Evolutionary conservation across 371 early-diverging fungal genomes (phyloP).

Genomic region (Mortierella sp.): DNA sequence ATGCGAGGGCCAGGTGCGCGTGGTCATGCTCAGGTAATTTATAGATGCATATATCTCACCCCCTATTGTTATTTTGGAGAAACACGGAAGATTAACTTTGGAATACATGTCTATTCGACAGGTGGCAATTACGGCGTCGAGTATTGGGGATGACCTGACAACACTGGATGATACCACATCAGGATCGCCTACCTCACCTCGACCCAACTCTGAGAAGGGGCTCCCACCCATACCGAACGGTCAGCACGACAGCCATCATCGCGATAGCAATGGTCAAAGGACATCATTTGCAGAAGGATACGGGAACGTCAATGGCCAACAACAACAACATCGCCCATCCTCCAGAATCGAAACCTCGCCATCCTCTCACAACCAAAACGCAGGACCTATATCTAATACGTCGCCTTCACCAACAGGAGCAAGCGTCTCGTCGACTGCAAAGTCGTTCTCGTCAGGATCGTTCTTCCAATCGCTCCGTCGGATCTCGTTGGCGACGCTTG

Average conservation of each 20-base stretch:
- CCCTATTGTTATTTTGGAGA: not conserved
- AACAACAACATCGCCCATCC: not conserved
- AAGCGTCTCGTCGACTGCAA: conserved; percentile 11
- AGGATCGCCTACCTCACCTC: not conserved
- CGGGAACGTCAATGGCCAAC: not conserved
- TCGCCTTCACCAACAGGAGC: conserved; percentile 10
- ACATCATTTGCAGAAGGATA: conserved; percentile 5
- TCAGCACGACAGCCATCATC: not conserved
- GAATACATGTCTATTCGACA: not conserved
- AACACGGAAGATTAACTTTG: not conserved
- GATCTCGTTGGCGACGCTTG: conserved; percentile 53
- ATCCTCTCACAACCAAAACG: not conserved
- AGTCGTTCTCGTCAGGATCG: conserved; percentile 46
- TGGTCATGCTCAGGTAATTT: conserved; percentile 83
- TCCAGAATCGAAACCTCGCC: not conserved
- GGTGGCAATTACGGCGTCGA: conserved; percentile 54
- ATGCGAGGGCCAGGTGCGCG: conserved; percentile 91
- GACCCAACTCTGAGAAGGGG: not conserved
- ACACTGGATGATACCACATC: not conserved
- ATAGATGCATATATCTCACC: not conserved
- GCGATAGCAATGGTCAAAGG: not conserved
- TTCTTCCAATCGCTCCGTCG: conserved; percentile 60
- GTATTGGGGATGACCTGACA: conserved; percentile 26
- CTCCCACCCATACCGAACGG: not conserved
- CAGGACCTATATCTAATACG: conserved; percentile 1